Evolutionary conservation across 75 land plant species (phyloP).

Genomic region (Cunninghamia lanceolata): DNA sequence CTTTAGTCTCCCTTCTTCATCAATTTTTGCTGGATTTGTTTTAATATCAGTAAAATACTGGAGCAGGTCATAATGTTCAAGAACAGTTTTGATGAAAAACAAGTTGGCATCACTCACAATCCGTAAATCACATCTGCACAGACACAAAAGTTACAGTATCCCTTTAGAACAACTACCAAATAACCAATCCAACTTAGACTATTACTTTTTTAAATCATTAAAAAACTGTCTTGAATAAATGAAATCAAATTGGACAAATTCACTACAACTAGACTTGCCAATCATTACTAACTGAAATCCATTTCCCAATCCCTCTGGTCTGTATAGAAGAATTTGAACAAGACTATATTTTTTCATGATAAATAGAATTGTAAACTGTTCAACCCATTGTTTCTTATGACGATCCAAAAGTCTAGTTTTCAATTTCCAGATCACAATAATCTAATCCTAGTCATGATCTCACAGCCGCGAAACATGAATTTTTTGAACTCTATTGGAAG

Average conservation of each 20-base stretch:
- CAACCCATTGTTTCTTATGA: not conserved
- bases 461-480: not conserved
- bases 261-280: not conserved
- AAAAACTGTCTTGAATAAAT: not conserved
- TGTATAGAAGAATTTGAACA: not conserved
- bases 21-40: constrained; percentile 69
- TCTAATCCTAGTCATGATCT: not conserved
- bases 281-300: not conserved
- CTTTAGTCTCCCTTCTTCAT: constrained; percentile 65
- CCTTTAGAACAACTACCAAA: not conserved
- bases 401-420: not conserved
- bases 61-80: constrained; percentile 50
- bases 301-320: not conserved
- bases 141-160: not conserved
- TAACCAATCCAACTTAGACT: not conserved
- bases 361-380: not conserved
- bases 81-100: constrained; percentile 74
- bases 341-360: not conserved
- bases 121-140: constrained; percentile 76
- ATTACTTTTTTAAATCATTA: not conserved
- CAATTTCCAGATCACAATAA: not conserved
- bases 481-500: not conserved
- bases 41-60: constrained; percentile 68
- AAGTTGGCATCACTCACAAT: constrained; percentile 89
- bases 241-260: not conserved